Conservation (phyloP, 352 stramenopile genomes). For the Pythium volutum region DNA sequence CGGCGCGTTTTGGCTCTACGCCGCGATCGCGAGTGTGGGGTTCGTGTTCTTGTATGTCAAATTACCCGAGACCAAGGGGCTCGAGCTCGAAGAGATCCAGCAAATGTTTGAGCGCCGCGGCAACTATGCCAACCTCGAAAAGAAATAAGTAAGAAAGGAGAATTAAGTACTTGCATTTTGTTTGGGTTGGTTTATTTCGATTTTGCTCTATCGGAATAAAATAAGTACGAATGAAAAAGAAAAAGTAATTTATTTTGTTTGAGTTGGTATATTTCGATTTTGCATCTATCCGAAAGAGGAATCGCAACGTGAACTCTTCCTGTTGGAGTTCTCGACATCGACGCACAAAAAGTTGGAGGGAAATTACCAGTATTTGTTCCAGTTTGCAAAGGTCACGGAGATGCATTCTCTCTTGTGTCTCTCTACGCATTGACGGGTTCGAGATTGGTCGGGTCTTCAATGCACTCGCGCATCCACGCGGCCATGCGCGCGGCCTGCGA, state of each 20-base stretch:
- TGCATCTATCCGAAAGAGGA: background rate
- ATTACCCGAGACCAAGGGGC: constrained; percentile 93
- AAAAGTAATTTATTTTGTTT: background rate
- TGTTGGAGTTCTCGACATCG: background rate
- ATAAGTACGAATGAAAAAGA: too few relatives aligned
- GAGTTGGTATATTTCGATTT: background rate
- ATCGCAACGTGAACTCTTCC: constrained; percentile 1
- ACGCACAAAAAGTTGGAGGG: background rate
- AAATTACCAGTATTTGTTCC: too few relatives aligned
- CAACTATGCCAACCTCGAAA: constrained; percentile 43
- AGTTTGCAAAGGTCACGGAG: too few relatives aligned
- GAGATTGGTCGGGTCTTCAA: constrained; percentile 51
- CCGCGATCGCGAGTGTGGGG: constrained; percentile 61
- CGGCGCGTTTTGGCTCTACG: constrained; percentile 93
- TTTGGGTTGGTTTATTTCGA: background rate
- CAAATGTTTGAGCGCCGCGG: constrained; percentile 64
- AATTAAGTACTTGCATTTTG: background rate
- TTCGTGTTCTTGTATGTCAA: constrained; percentile 69
- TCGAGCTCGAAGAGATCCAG: constrained; percentile 92
- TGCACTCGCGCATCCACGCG: constrained; percentile 42
- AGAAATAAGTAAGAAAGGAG: constrained; percentile 5
- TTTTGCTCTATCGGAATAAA: background rate
- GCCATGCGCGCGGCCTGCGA: constrained; percentile 60
- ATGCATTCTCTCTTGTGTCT: too few relatives aligned
- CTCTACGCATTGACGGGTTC: constrained; percentile 39